Evolutionary conservation across 768 basidiomycete genomes (phyloP), one percentile per base, ranked within the genome.

Genomic region (Lactifluus rugatus): DNA sequence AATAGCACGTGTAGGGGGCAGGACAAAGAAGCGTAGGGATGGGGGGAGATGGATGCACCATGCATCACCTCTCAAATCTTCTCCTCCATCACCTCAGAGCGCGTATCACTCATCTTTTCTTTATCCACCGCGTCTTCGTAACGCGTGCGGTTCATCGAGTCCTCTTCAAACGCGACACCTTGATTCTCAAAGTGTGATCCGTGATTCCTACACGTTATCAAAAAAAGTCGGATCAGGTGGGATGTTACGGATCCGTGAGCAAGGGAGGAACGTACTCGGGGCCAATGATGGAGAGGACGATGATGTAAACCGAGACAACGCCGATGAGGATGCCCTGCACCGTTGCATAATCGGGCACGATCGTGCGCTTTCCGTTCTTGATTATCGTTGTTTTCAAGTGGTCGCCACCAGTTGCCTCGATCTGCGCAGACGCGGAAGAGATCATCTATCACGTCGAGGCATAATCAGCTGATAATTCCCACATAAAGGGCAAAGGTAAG

Each of bases 271-370:
- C 86, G 56, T 63, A 85, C 84, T 86, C 84, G 1, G 88, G 85
- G 2, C 93, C 93, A 54, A 95, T 69, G 61, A 93, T 73, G 14
- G 84, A 84, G 65, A 89, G 77, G 66, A 92, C 16, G 42, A 95
- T 70, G 46, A 90, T 81, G 63, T 86, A 94, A 0, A 81, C 85
- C 0, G 88, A 76, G 17, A 96, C 86, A n/a, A 79, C 78, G 6
- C 93, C 93, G 49, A 97, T 85, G 21, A 97, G 76, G 66, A 97
- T 93, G 39, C 88, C 89, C 73, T 91, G 88, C 2, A 89, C 88
- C 11, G 69, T 74, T n/a, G 75, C 78, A 61, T 79, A 80, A 62
- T 80, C 75, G n/a, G 77, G 71, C n/a, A 62, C 61, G 39, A 58
- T 17, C 25, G 34, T 54, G 3, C 16, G 8, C 57, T n/a, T 44